phyloP scores from a whole-genome alignment of 1,284 basidiomycete species.

The Fomitopsis betulina region DNA sequence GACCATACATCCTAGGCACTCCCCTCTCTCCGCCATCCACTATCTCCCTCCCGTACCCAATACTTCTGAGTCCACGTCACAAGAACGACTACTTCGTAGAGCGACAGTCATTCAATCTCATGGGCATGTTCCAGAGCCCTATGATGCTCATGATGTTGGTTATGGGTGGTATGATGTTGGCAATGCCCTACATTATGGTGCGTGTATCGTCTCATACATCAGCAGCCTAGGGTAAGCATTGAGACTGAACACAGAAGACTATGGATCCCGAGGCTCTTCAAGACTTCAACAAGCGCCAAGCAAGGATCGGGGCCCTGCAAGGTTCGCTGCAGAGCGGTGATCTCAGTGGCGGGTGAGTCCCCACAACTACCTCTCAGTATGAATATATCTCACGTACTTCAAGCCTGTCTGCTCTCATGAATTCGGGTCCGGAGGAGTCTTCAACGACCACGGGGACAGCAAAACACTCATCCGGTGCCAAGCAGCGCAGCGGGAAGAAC shows the following conservation, averaged over 20 bases:
- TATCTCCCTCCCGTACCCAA: constrained; percentile 62
- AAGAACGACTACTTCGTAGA: constrained; percentile 67
- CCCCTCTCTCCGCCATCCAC: constrained; percentile 57
- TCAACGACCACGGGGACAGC: constrained; percentile 10
- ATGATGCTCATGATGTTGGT: constrained; percentile 85
- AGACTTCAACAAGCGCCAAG: constrained; percentile 68
- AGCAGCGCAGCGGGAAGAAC: constrained; percentile 22
- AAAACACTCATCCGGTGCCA: constrained; percentile 17
- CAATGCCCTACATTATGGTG: constrained; percentile 81
- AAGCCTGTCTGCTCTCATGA: constrained; percentile 24
- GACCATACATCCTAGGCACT: constrained; percentile 64
- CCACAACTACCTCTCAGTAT: background rate
- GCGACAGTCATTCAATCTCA: constrained; percentile 66
- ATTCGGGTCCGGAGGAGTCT: constrained; percentile 16
- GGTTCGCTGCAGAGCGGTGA: constrained; percentile 56
- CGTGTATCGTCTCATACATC: constrained; percentile 14
- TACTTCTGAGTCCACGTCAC: constrained; percentile 48
- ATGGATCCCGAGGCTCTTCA: constrained; percentile 73
- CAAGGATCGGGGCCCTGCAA: constrained; percentile 55
- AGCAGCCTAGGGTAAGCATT: constrained; percentile 6
- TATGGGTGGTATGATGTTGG: constrained; percentile 66
- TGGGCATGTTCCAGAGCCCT: constrained; percentile 80
- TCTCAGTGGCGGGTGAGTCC: constrained; percentile 34
- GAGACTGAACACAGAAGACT: constrained; percentile 50
- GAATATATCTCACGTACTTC: background rate